These are phyloP conservation scores for Chiua sp. DNA, from an alignment of 1,284 basidiomycete species.

Conservation along the genomic window DNA sequence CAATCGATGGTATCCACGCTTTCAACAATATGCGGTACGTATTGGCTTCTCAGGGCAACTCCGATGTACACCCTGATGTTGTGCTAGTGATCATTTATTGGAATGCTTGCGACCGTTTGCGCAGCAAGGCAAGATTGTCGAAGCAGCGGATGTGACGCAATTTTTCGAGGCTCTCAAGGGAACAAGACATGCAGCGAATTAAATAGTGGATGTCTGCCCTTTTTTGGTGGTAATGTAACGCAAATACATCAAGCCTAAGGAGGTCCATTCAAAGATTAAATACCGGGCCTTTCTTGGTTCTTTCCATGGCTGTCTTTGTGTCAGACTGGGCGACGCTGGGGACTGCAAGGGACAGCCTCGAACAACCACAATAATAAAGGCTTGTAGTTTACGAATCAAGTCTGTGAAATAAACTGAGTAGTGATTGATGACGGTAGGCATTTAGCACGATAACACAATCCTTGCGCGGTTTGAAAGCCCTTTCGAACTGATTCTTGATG, in stretches of 20 bases:
- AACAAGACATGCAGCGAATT: conserved; percentile 29
- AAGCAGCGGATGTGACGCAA: conserved; percentile 68
- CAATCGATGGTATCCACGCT: conserved; percentile 79
- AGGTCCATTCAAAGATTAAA: neutral
- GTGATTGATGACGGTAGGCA: too few relatives aligned
- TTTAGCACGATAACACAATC: too few relatives aligned
- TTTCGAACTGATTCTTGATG: too few relatives aligned
- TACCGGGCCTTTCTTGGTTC: too few relatives aligned
- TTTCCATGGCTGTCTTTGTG: too few relatives aligned
- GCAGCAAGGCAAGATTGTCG: conserved; percentile 75
- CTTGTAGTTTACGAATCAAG: too few relatives aligned
- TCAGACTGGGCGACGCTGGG: too few relatives aligned
- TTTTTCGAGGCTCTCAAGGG: conserved; percentile 64
- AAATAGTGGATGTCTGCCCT: neutral
- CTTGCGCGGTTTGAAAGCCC: too few relatives aligned
- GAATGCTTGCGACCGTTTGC: conserved; percentile 79
- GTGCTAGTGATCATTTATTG: conserved; percentile 67
- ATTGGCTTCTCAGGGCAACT: neutral
- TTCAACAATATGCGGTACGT: conserved; percentile 80
- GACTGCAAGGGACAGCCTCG: too few relatives aligned
- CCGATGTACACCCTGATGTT: neutral
- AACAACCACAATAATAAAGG: too few relatives aligned
- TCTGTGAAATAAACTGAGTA: too few relatives aligned
- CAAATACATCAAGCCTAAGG: neutral
- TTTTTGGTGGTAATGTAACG: too few relatives aligned